phyloP scores from a whole-genome alignment of 257 asterid species.

The Salvia miltiorrhiza region DNA sequence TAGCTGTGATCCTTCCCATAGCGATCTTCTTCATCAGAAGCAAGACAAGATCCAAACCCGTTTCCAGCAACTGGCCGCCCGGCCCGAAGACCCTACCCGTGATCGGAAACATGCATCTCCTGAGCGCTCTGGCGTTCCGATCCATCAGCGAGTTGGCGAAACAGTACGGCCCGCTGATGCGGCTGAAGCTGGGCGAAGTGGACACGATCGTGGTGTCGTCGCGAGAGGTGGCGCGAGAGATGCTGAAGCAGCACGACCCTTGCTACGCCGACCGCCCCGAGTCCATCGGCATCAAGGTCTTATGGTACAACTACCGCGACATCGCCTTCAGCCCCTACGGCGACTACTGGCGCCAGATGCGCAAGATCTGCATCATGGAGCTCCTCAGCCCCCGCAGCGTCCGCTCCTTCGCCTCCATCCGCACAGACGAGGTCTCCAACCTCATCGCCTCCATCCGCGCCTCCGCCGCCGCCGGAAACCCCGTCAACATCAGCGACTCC shows the following conservation, averaged over 20 bases:
- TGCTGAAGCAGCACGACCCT: not conserved
- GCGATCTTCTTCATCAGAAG: not conserved
- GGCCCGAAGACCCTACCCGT: constrained; percentile 1
- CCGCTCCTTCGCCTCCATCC: constrained; percentile 12
- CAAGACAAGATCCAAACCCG: not conserved
- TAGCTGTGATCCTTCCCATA: not conserved
- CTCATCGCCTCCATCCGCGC: not conserved
- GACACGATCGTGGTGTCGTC: not conserved
- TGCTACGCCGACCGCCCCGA: not conserved
- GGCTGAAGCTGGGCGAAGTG: constrained; percentile 8
- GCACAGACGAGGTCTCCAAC: constrained; percentile 13
- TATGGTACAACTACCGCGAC: constrained; percentile 21
- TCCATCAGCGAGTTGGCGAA: not conserved
- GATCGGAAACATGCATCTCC: not conserved
- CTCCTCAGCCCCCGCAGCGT: constrained; percentile 23
- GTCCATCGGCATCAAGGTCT: not conserved
- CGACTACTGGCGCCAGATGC: constrained; percentile 30
- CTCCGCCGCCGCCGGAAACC: not conserved
- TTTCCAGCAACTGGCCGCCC: not conserved
- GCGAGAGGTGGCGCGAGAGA: not conserved
- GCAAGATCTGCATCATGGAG: constrained; percentile 10
- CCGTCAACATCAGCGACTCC: not conserved
- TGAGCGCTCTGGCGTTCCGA: not conserved
- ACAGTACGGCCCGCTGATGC: constrained; percentile 3
- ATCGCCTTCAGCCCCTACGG: constrained; percentile 17